Evolutionary conservation across 2,329 filamentous ascomycete species (phyloP).

Genomic region (Myriosclerotinia duriaeana): DNA sequence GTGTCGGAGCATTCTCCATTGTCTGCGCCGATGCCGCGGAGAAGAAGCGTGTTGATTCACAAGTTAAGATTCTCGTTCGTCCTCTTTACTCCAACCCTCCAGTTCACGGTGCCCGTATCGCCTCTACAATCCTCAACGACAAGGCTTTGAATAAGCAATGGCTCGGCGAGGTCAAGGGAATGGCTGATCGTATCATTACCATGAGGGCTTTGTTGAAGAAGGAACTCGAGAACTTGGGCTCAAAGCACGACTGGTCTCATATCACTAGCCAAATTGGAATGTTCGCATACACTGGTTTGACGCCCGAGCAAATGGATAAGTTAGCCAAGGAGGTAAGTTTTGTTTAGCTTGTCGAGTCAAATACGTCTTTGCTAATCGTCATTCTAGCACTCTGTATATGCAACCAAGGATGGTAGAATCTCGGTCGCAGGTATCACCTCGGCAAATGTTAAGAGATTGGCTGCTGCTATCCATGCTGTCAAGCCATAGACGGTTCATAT

Average conservation of each 20-base stretch:
- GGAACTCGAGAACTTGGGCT: constrained; percentile 91
- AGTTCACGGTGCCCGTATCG: constrained; percentile 92
- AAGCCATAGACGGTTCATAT: constrained; percentile 46
- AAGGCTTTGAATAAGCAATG: constrained; percentile 85
- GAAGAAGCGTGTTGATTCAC: constrained; percentile 93
- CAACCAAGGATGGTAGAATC: constrained; percentile 88
- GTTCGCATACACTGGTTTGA: constrained; percentile 98
- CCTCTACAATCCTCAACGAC: constrained; percentile 87
- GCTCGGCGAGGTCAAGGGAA: constrained; percentile 94
- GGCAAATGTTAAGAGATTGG: constrained; percentile 75
- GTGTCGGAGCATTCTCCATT: constrained; percentile 93
- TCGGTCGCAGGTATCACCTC: constrained; percentile 81
- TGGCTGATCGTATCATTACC: constrained; percentile 98
- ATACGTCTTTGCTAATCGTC: constrained; percentile 25
- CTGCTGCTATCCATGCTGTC: constrained; percentile 81
- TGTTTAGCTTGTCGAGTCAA: constrained; percentile 30
- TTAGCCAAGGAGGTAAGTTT: constrained; percentile 75
- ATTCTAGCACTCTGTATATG: constrained; percentile 82
- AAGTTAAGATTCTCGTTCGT: constrained; percentile 97
- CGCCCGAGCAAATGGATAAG: constrained; percentile 83
- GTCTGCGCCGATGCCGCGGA: constrained; percentile 82
- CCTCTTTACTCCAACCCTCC: constrained; percentile 98
- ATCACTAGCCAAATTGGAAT: constrained; percentile 99
- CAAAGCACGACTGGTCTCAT: constrained; percentile 97
- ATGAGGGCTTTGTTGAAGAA: constrained; percentile 94